A percentile compares a stretch with the other conserved stretches of the same genome.
phyloP scores from a whole-genome alignment of 345 rosid genomes.

The Pseudoturritis turrita region DNA sequence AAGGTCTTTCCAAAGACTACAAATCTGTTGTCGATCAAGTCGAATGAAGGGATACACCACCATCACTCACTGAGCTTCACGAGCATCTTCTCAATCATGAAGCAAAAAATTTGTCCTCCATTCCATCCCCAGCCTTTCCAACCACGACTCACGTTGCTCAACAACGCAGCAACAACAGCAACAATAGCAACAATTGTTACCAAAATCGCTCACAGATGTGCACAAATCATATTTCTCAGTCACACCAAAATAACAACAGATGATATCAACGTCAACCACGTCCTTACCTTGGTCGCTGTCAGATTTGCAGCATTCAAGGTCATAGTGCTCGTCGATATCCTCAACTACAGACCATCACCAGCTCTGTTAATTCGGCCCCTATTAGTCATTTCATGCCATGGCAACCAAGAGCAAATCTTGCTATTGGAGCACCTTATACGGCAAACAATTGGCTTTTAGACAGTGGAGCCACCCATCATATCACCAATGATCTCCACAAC shows the following conservation, averaged over 20 bases:
- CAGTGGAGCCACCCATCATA: neutral
- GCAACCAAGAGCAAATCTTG: neutral
- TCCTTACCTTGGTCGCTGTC: too few relatives aligned
- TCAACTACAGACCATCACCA: neutral
- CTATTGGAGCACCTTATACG: neutral
- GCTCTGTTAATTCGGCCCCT: too few relatives aligned
- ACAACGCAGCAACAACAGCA: neutral
- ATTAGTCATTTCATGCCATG: neutral
- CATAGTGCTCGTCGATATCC: neutral
- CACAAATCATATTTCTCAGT: too few relatives aligned
- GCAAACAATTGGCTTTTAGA: neutral
- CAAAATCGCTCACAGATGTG: too few relatives aligned
- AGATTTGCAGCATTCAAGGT: neutral
- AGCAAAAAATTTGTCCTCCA: too few relatives aligned
- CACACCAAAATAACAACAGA: too few relatives aligned
- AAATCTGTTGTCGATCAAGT: neutral
- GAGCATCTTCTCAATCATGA: neutral
- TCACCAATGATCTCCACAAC: too few relatives aligned
- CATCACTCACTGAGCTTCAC: neutral
- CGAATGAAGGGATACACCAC: neutral
- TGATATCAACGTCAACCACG: too few relatives aligned
- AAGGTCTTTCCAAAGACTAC: neutral
- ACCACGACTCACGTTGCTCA: neutral
- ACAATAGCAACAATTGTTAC: neutral
- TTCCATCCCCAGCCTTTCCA: neutral